Evolutionary conservation across 129 eudicot genomes (phyloP).

Genomic region (Ambrosia artemisiifolia): DNA sequence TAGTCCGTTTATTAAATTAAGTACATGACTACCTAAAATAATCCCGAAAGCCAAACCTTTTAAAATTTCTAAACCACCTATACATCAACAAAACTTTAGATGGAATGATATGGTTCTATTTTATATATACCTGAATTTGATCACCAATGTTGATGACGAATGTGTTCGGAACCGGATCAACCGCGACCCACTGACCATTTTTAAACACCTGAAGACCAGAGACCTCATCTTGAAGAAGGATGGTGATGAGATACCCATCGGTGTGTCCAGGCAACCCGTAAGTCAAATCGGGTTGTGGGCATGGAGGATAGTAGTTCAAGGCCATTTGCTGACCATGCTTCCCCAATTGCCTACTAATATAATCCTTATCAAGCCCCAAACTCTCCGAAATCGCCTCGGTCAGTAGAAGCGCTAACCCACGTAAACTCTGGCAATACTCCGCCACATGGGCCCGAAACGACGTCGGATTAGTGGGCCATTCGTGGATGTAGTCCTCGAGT

Average conservation of each 20-base stretch:
- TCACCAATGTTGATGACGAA: slow-evolving; percentile 12
- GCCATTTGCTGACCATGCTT: slow-evolving; percentile 46
- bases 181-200: background rate
- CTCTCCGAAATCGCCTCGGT: slow-evolving; percentile 29
- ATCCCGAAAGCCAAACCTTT: too few relatives aligned
- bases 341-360: slow-evolving; percentile 17
- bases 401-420: slow-evolving; percentile 22
- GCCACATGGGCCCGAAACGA: slow-evolving; percentile 27
- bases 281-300: slow-evolving; percentile 39
- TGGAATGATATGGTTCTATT: background rate
- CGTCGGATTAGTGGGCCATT: slow-evolving; percentile 40
- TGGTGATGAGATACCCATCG: slow-evolving; percentile 24
- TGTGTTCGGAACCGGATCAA: too few relatives aligned
- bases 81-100: too few relatives aligned
- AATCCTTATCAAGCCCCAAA: too few relatives aligned
- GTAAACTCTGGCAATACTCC: slow-evolving; percentile 33
- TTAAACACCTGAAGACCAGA: slow-evolving; percentile 33
- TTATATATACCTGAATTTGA: slow-evolving; percentile 37
- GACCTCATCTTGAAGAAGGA: slow-evolving; percentile 41
- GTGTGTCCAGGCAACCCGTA: slow-evolving; percentile 38
- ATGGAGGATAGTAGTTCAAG: slow-evolving; percentile 35
- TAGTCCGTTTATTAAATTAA: too few relatives aligned
- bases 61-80: too few relatives aligned
- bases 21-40: too few relatives aligned
- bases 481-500: slow-evolving; percentile 31